phyloP scores from a whole-genome alignment of 2,329 filamentous ascomycete genomes.

The Colletotrichum lini region DNA sequence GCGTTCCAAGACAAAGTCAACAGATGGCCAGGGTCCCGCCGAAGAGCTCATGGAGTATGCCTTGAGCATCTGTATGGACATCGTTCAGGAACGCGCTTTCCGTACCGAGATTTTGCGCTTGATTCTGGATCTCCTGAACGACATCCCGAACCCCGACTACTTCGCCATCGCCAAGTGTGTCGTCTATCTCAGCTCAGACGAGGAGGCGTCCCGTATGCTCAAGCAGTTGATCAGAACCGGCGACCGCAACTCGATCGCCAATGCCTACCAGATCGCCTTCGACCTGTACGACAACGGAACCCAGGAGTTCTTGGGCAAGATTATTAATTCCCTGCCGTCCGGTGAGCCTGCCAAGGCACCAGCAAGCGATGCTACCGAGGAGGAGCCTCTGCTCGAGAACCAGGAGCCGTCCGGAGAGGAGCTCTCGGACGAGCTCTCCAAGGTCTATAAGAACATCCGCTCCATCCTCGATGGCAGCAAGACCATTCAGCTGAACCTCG shows the following conservation, averaged over 20 bases:
- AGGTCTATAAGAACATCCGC: conserved; percentile 74
- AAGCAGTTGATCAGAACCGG: conserved; percentile 84
- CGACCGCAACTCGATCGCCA: conserved; percentile 83
- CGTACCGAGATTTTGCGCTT: conserved; percentile 88
- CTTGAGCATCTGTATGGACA: conserved; percentile 95
- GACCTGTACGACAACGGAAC: conserved; percentile 99
- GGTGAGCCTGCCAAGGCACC: conserved; percentile 63
- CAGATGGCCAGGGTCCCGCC: conserved; percentile 68
- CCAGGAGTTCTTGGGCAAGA: conserved; percentile 94
- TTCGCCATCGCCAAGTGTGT: conserved; percentile 99
- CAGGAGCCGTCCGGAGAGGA: conserved; percentile 67
- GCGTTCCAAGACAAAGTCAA: conserved; percentile 73
- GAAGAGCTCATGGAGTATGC: conserved; percentile 98
- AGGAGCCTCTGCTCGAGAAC: conserved; percentile 63
- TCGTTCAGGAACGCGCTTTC: conserved; percentile 93
- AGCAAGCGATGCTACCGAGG: conserved; percentile 59
- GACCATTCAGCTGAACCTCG: conserved; percentile 93
- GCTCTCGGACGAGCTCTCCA: conserved; percentile 66
- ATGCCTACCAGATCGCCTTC: conserved; percentile 97
- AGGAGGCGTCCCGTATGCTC: conserved; percentile 90
- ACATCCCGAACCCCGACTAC: conserved; percentile 93
- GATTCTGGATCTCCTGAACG: conserved; percentile 94
- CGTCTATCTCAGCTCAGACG: conserved; percentile 93
- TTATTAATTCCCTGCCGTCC: conserved; percentile 83
- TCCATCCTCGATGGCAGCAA: conserved; percentile 88